A percentile compares a stretch with the other conserved stretches of the same genome.
phyloP scores from a whole-genome alignment of 2,329 filamentous ascomycete species.

The Pseudogymnoascus sp. region DNA sequence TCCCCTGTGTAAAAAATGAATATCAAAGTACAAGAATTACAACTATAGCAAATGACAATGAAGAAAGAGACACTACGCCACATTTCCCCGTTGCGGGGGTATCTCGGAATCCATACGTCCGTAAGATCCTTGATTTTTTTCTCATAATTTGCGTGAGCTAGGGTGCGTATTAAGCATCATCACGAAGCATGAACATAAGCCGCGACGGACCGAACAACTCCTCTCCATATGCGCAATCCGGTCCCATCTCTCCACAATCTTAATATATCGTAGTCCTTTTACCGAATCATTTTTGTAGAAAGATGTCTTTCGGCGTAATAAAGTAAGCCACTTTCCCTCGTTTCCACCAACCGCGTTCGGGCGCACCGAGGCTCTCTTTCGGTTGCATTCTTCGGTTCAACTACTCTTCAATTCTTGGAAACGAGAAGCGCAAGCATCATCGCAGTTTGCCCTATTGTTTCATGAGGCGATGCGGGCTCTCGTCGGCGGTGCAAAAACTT shows the following conservation, averaged over 20 bases:
- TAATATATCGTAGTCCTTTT: not conserved
- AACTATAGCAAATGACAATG: too few species aligned
- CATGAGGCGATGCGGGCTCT: not conserved
- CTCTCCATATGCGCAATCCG: too few species aligned
- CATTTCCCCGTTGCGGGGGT: not conserved
- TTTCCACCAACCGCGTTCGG: not conserved
- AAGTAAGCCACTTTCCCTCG: not conserved
- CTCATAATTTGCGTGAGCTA: not conserved
- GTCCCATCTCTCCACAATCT: not conserved
- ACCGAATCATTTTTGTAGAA: not conserved
- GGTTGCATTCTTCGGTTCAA: too few species aligned
- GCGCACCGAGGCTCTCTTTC: not conserved
- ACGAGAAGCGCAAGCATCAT: not conserved
- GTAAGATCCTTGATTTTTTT: not conserved
- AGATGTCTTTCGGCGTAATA: not conserved
- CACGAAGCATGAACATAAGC: not conserved
- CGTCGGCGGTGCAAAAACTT: not conserved
- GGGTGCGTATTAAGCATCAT: not conserved
- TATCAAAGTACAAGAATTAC: too few species aligned
- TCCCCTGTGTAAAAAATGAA: too few species aligned
- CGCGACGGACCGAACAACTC: not conserved
- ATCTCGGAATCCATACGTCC: not conserved
- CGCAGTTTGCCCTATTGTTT: not conserved
- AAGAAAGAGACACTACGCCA: too few species aligned
- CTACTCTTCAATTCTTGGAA: too few species aligned